Conservation (phyloP, 208 protist species). For the Jaenimonas drosophilae region DNA sequence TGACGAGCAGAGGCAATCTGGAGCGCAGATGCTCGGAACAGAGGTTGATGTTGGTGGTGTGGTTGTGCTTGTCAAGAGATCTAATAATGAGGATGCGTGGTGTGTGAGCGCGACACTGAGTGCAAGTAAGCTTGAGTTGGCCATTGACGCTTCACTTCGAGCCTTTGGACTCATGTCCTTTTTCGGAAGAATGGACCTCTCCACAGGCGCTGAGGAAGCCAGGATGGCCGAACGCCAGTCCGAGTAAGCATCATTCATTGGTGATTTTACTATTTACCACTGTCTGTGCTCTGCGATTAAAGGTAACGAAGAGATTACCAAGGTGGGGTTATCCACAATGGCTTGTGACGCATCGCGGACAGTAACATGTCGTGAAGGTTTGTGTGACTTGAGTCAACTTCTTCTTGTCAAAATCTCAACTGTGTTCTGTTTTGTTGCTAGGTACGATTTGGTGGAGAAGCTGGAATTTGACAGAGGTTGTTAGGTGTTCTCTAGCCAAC, state of each 20-base stretch:
- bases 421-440: neutral
- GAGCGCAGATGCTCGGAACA: slow-evolving; percentile 15
- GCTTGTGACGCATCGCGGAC: neutral
- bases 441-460: neutral
- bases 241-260: neutral
- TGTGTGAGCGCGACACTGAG: slow-evolving; percentile 80
- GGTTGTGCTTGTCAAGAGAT: slow-evolving; percentile 30
- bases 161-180: slow-evolving; percentile 70
- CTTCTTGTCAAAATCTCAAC: neutral
- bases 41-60: slow-evolving; percentile 54
- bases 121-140: slow-evolving; percentile 71
- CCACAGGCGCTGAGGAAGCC: slow-evolving; percentile 4
- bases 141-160: slow-evolving; percentile 70
- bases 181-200: slow-evolving; percentile 26
- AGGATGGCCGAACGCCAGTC: slow-evolving; percentile 2
- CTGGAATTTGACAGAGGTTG: neutral
- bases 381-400: neutral
- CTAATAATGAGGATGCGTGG: slow-evolving; percentile 22
- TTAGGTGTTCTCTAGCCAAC: neutral
- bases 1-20: neutral
- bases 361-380: neutral
- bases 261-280: neutral
- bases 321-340: neutral
- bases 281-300: neutral
- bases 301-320: neutral